These are phyloP conservation scores for Trichoderma sp. DNA, from an alignment of 2,329 filamentous ascomycete species.

Conservation along the genomic window DNA sequence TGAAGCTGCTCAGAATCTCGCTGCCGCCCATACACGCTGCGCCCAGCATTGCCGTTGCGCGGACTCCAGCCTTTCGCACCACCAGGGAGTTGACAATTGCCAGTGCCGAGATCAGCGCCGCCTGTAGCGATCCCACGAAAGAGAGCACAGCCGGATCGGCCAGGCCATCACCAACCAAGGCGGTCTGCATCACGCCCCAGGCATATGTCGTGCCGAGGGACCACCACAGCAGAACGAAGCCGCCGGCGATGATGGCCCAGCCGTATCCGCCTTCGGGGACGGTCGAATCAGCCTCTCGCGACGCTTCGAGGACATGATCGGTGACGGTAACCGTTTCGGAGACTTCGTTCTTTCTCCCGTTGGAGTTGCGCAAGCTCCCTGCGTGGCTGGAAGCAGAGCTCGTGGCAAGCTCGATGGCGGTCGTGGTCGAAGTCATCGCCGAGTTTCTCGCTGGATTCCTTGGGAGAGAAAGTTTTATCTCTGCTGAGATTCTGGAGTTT, in stretches of 20 bases:
- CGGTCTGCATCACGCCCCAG: constrained; percentile 63
- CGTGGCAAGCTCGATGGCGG: constrained; percentile 18
- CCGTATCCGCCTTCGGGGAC: constrained; percentile 35
- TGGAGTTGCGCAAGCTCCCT: neutral
- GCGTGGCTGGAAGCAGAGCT: neutral
- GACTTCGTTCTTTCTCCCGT: neutral
- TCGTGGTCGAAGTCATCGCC: constrained; percentile 9
- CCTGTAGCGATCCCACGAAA: constrained; percentile 57
- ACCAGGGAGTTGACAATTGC: constrained; percentile 54
- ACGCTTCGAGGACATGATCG: constrained; percentile 22
- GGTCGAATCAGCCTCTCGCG: constrained; percentile 12
- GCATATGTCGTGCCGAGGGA: constrained; percentile 57
- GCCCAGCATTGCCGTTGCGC: constrained; percentile 49
- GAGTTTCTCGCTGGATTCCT: neutral
- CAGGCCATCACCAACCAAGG: constrained; percentile 51
- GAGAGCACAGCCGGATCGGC: constrained; percentile 54
- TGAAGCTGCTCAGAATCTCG: constrained; percentile 41
- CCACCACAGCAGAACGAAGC: constrained; percentile 42
- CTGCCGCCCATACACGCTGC: constrained; percentile 52
- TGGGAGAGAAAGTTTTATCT: neutral
- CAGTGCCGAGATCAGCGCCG: constrained; percentile 51
- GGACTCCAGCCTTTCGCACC: constrained; percentile 51
- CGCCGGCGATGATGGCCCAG: constrained; percentile 33
- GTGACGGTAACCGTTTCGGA: neutral
- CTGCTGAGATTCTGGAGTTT: neutral